Base-by-base conservation (phyloP, 1,284 basidiomycete genomes). In the Ustilago nuda region DNA sequence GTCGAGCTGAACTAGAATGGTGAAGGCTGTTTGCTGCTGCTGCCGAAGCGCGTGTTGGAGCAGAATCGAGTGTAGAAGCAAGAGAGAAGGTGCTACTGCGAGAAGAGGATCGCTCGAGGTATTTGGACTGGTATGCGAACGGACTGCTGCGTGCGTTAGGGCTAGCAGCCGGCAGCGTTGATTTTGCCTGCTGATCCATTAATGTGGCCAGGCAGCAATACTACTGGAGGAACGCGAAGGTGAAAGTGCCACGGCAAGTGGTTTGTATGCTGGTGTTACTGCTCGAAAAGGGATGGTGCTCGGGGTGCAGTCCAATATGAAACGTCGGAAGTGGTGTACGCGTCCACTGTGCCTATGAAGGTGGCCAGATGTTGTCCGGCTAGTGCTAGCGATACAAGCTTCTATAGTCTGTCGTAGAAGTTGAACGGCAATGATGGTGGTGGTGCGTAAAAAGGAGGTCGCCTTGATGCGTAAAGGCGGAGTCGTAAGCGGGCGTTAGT, bases 121-220 rank as follows among this genome's bases (percentile, higher is more conserved):
- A 76, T 35, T 80, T 81, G 56, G 74, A 71, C 63, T 84, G 82
- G 56, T 84, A 84, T 2, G 79, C 79, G 54, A 84, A 84, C 7
- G 82, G 81, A 33, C 67, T 78, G 45, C 48, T 56, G 43, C 81
- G 76, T 1, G 80, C 77, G 27, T 68, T 74, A 33, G 79, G 63
- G 66, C 70, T 74, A 15, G 79, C 78, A 37, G 79, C 74, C 4
- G 76, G 74, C 32, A 71, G 53, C 54, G 65, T 54, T 11, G 75
- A 58, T 27, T 78, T 78, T 17, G 70, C 37, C 30, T 72, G 75
- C 39, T 77, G 75, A 45, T 77, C 75, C 70, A 77, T 73, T 70
- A 77, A 72, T 39, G 9, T 55, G 55, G 13, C 23, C 48, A 32
- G 48, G 27, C 9, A 13, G 27, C 27, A 30, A 27, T 27, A 8